phyloP scores from a whole-genome alignment of 148 eudicot species.

The Fagopyrum homotropicum region DNA sequence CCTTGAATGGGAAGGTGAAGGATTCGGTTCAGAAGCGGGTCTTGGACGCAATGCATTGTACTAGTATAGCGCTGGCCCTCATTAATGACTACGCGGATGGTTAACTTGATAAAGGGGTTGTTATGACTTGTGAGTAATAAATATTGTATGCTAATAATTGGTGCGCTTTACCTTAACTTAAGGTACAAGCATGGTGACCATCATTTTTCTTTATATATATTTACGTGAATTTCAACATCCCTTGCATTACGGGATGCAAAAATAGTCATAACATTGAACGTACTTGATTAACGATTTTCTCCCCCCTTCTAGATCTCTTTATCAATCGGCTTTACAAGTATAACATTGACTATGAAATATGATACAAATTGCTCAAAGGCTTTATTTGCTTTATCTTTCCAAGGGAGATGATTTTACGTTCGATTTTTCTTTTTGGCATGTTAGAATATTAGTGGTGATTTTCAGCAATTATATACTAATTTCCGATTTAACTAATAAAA shows the following conservation, averaged over 20 bases:
- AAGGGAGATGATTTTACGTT: too few species aligned
- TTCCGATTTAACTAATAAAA: too few species aligned
- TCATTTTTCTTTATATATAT: background rate
- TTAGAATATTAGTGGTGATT: too few species aligned
- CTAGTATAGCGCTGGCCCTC: conserved; percentile 59
- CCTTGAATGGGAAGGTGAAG: conserved; percentile 29
- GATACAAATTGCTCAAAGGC: too few species aligned
- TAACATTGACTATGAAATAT: too few species aligned
- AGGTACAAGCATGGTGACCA: background rate
- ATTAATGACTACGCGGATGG: conserved; percentile 37
- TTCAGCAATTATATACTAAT: too few species aligned
- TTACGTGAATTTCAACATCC: background rate
- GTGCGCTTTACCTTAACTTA: background rate
- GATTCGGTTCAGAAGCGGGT: conserved; percentile 32
- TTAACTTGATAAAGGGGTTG: background rate
- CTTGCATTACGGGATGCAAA: background rate
- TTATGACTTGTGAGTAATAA: background rate
- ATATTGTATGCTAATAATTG: background rate
- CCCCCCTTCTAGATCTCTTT: too few species aligned
- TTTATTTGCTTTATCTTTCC: too few species aligned
- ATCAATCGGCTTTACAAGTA: too few species aligned
- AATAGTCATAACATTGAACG: background rate
- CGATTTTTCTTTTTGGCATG: too few species aligned
- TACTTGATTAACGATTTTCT: background rate
- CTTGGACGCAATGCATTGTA: conserved; percentile 37